phyloP scores from a whole-genome alignment of 495 filamentous ascomycete species.

The Neurospora discreta region DNA sequence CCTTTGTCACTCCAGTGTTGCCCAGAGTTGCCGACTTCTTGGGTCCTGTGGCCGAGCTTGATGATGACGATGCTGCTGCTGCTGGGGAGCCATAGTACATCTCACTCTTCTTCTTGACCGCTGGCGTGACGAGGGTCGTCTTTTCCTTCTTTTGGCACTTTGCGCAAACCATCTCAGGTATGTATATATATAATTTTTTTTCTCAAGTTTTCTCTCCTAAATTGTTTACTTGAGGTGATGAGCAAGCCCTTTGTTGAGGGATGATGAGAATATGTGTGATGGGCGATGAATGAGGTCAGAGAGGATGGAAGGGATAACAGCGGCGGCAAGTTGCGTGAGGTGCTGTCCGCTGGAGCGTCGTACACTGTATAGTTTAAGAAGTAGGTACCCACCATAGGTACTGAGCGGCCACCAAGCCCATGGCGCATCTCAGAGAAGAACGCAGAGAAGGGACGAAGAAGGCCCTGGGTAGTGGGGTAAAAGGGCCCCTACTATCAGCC shows the following conservation, averaged over 20 bases:
- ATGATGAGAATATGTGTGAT: neutral
- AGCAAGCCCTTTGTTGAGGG: neutral
- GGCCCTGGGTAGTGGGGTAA: neutral
- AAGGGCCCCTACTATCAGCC: neutral
- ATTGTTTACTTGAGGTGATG: neutral
- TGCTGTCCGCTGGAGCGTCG: neutral
- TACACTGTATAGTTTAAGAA: too few relatives aligned
- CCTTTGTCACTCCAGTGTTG: slow-evolving; percentile 43
- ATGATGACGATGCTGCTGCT: slow-evolving; percentile 5
- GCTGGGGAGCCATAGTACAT: slow-evolving; percentile 59
- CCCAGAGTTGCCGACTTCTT: slow-evolving; percentile 44
- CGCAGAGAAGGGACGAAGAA: neutral
- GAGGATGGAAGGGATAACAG: too few relatives aligned
- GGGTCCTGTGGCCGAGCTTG: slow-evolving; percentile 25
- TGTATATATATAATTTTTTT: neutral
- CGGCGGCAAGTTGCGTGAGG: neutral
- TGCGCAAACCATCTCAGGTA: slow-evolving; percentile 54
- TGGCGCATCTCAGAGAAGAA: neutral
- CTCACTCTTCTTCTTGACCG: slow-evolving; percentile 59
- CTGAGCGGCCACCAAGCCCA: neutral
- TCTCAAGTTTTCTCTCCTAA: neutral
- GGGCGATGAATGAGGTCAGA: neutral
- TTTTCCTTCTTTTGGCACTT: slow-evolving; percentile 56
- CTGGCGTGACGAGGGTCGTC: slow-evolving; percentile 55
- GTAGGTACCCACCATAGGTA: neutral